Conservation (phyloP, 148 eudicot genomes). For the Camellia sinensis region DNA sequence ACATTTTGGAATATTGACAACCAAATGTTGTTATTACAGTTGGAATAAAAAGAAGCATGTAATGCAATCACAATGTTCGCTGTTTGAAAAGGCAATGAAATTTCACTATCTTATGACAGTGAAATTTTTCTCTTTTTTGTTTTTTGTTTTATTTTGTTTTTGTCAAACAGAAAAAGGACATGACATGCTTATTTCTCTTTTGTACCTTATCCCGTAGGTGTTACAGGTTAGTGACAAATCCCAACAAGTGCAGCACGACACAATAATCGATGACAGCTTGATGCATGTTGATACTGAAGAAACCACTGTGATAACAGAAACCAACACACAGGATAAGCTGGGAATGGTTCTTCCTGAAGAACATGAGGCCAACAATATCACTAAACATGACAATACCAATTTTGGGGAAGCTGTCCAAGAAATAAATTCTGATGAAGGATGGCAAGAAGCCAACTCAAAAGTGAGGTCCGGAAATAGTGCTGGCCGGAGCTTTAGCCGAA, state of each 20-base stretch:
- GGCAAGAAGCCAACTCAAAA: conserved; percentile 94
- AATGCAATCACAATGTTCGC: not conserved
- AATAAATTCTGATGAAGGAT: conserved; percentile 75
- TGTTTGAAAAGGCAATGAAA: no score
- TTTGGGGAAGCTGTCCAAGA: conserved; percentile 41
- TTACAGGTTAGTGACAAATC: conserved; percentile 55
- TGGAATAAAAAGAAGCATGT: conserved; percentile 1
- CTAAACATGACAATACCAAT: conserved; percentile 29
- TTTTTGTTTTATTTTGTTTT: not conserved
- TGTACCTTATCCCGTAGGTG: conserved; percentile 37
- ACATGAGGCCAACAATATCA: conserved; percentile 23
- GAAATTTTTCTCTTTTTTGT: no score
- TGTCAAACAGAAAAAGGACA: not conserved
- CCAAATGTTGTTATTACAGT: not conserved
- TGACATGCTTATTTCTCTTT: conserved; percentile 14
- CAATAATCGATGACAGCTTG: conserved; percentile 19
- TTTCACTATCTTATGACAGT: no score
- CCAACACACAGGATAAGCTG: conserved; percentile 22
- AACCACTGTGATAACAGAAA: conserved; percentile 22
- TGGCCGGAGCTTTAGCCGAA: conserved; percentile 46
- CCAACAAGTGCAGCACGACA: conserved; percentile 36
- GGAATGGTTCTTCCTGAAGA: conserved; percentile 32
- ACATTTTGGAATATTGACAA: not conserved
- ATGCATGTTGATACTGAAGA: conserved; percentile 30
- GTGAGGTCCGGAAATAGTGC: conserved; percentile 49